A percentile compares a stretch with the other conserved stretches of the same genome.
These are phyloP conservation scores for Xerocomellus dryophilus DNA, from an alignment of 768 basidiomycete genomes.

Conservation along the genomic window DNA sequence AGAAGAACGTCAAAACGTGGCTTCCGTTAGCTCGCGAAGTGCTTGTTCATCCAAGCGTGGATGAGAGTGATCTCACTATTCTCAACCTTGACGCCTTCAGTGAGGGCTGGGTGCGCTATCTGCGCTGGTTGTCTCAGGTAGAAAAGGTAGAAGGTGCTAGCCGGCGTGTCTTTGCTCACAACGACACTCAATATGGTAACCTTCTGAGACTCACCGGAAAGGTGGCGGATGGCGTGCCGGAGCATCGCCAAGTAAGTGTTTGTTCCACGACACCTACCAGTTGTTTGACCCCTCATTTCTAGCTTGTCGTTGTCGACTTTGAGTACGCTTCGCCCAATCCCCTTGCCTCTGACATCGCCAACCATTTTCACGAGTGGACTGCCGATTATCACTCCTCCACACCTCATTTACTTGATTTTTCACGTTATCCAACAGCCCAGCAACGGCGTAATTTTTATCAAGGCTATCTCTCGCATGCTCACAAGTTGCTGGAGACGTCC, in stretches of 20 bases:
- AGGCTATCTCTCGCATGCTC: slow-evolving; percentile 68
- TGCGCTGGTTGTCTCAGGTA: slow-evolving; percentile 61
- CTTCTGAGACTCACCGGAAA: slow-evolving; percentile 63
- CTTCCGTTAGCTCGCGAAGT: slow-evolving; percentile 67
- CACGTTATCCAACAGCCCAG: slow-evolving; percentile 65
- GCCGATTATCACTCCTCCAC: slow-evolving; percentile 76
- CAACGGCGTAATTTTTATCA: slow-evolving; percentile 83
- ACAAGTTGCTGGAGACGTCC: slow-evolving; percentile 24
- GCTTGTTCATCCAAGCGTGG: slow-evolving; percentile 56
- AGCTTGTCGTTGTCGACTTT: slow-evolving; percentile 97
- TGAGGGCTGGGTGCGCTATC: slow-evolving; percentile 64
- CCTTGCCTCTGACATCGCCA: slow-evolving; percentile 92
- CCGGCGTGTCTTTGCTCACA: slow-evolving; percentile 80
- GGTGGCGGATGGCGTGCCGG: slow-evolving; percentile 52
- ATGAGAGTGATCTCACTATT: slow-evolving; percentile 43
- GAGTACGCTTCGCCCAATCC: slow-evolving; percentile 95
- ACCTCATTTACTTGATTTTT: slow-evolving; percentile 62
- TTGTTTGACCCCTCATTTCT: slow-evolving; percentile 16
- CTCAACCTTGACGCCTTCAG: slow-evolving; percentile 67
- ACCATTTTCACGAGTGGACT: slow-evolving; percentile 97
- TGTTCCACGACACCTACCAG: background rate
- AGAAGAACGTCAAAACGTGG: slow-evolving; percentile 72
- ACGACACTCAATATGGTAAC: slow-evolving; percentile 96
- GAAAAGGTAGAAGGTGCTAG: slow-evolving; percentile 60
- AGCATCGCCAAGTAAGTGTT: slow-evolving; percentile 69